Conservation (phyloP, 208 protist species). For the Leishmania guyanensis region DNA sequence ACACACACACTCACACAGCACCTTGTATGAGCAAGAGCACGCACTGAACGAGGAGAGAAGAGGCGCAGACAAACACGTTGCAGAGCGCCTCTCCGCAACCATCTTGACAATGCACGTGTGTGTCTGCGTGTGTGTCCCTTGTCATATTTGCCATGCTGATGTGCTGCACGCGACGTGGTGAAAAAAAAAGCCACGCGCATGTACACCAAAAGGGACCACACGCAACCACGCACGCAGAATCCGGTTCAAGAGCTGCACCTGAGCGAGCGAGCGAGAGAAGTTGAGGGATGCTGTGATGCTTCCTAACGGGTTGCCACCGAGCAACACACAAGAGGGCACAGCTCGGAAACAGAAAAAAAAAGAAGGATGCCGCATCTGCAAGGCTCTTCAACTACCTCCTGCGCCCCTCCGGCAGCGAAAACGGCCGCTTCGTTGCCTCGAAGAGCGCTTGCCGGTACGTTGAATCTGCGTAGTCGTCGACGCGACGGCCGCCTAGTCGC, state of each 20-base stretch:
- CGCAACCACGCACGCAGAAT: not conserved
- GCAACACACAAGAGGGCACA: constrained; percentile 15
- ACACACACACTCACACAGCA: not conserved
- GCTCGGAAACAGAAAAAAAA: constrained; percentile 2
- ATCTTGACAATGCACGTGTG: not conserved
- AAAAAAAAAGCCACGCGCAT: not conserved
- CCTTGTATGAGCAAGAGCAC: not conserved
- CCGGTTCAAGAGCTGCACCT: not conserved
- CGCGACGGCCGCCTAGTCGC: constrained; percentile 47
- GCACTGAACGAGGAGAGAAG: not conserved
- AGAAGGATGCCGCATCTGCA: not conserved
- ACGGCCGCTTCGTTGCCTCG: constrained; percentile 34
- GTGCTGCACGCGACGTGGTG: not conserved
- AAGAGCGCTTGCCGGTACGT: constrained; percentile 36
- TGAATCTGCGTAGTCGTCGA: constrained; percentile 45
- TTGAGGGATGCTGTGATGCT: not conserved
- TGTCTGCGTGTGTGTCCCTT: not conserved
- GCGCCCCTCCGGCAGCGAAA: constrained; percentile 11
- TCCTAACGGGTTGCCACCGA: not conserved
- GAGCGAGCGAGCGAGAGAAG: not conserved
- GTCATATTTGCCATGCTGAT: not conserved
- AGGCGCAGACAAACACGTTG: not conserved
- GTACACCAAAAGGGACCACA: not conserved
- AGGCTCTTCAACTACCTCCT: not conserved
- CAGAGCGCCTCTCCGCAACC: not conserved